Base-by-base conservation (phyloP, 1,284 basidiomycete genomes). In the Inonotus obliquus region DNA sequence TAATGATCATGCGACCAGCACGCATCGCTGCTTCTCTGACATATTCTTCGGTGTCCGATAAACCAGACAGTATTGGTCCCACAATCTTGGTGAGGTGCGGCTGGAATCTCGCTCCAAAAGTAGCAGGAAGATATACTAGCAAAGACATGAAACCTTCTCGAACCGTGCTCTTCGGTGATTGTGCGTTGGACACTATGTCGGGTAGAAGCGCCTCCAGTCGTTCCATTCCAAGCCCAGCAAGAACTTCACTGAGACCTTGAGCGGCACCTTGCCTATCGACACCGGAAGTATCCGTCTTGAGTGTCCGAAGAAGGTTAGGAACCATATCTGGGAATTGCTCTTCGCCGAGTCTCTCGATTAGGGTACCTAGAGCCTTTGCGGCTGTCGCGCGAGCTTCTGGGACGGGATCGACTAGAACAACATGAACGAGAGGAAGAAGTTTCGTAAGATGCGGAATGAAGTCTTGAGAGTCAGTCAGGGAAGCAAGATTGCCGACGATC, bases 101-200 rank as follows among this genome's bases (percentile, higher is more conserved):
- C 64, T 95, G 88, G 83, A 99, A 99, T 54, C 96, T 89, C 61
- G 86, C 85, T 23, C 97, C 97, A 69, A 99, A 99, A 0, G 96
- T 99, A 1, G 95, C 90, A 1, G 97, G 97, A 10, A 99, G 79
- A 77, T 92, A 99, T 37, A 99, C 95, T 54, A 99, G 85, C 25
- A 99, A 79, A 1, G 96, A 98, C 85, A 99, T 98, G 79, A 98
- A 98, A 25, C 97, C 97, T 80, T 99, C 97, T 57, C 96, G 86
- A 44, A 99, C 94, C 58, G 96, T 96, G 29, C 95, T 83, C 23
- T 93, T 82, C 4, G 93, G 89, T 58, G 92, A 96, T 67, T 92
- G 86, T 1, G 95, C 93, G 73, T 94, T 98, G 47, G 84, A 84
- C 68, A 99, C 91, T 71, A 99, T 94, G 67, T 97, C 94, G 0